phyloP scores from a whole-genome alignment of 108 stramenopile species.

The Skeletonema potamos region DNA sequence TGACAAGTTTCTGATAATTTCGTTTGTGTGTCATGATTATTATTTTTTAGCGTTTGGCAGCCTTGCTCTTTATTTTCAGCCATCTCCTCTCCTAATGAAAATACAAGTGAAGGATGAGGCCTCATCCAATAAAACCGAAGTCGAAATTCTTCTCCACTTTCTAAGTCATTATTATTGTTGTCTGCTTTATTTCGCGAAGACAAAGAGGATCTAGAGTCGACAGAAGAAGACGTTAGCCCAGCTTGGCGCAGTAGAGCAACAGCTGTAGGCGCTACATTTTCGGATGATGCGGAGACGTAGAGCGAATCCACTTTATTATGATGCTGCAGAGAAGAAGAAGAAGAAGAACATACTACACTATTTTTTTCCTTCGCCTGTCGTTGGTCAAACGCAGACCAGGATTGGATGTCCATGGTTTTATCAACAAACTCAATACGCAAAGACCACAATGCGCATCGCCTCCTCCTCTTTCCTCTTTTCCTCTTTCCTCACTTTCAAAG shows the following conservation, averaged over 20 bases:
- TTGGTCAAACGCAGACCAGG: conserved; percentile 35
- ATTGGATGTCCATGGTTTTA: conserved; percentile 25
- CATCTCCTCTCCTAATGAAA: conserved; percentile 5
- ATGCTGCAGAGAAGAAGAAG: neutral
- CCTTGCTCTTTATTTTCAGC: neutral
- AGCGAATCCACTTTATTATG: conserved; percentile 11
- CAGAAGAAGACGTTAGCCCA: conserved; percentile 10
- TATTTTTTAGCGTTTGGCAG: neutral
- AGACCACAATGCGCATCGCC: no score
- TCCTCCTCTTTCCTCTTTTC: no score
- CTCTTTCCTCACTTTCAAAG: no score
- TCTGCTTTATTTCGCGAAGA: neutral
- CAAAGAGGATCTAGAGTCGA: neutral
- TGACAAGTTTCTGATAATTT: neutral
- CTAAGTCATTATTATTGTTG: neutral
- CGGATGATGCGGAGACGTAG: conserved; percentile 23
- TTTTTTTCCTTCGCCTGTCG: neutral
- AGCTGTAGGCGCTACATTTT: conserved; percentile 19
- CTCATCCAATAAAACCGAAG: conserved; percentile 44
- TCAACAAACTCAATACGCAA: no score
- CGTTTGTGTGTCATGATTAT: neutral
- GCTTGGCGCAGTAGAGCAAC: conserved; percentile 22
- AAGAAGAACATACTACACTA: neutral
- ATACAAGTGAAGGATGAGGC: conserved; percentile 32
- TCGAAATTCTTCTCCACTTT: conserved; percentile 23